phyloP scores from a whole-genome alignment of 2,329 filamentous ascomycete genomes.

The Dactylellina sp. region DNA sequence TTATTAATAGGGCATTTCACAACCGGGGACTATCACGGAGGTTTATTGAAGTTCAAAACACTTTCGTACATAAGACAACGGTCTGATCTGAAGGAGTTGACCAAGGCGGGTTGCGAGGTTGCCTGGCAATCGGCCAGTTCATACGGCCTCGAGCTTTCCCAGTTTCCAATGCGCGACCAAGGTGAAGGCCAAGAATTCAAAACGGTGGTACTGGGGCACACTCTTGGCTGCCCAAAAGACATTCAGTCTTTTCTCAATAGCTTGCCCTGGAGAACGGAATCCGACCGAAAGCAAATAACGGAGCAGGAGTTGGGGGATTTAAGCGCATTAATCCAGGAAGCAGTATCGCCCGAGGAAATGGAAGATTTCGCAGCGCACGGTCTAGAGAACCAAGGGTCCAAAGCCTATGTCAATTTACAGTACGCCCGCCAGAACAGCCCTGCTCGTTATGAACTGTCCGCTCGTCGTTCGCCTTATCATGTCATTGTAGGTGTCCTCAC shows the following conservation, averaged over 20 bases:
- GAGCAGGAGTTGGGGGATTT: neutral
- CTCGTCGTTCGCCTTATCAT: conserved; percentile 23
- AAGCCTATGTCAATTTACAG: conserved; percentile 5
- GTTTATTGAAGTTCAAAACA: neutral
- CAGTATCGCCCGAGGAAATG: neutral
- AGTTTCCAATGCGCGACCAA: neutral
- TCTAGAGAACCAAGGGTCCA: neutral
- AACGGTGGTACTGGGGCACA: neutral
- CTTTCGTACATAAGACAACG: neutral
- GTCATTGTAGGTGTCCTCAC: conserved; percentile 4
- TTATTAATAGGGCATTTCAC: conserved; percentile 21
- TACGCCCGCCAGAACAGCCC: conserved; percentile 8
- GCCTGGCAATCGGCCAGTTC: conserved; percentile 28
- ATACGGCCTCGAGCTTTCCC: conserved; percentile 21
- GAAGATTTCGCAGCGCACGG: neutral
- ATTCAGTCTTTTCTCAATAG: conserved; percentile 6
- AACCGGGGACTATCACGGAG: neutral
- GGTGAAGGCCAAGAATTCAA: conserved; percentile 2
- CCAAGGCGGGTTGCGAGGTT: conserved; percentile 15
- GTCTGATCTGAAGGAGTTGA: conserved; percentile 5
- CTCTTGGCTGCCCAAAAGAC: conserved; percentile 12
- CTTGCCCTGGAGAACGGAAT: neutral
- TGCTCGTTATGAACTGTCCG: conserved; percentile 4
- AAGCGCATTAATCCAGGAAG: too few relatives aligned
- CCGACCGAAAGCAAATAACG: conserved; percentile 8